Conservation (phyloP, 768 basidiomycete species). For the Lactarius evosmus region DNA sequence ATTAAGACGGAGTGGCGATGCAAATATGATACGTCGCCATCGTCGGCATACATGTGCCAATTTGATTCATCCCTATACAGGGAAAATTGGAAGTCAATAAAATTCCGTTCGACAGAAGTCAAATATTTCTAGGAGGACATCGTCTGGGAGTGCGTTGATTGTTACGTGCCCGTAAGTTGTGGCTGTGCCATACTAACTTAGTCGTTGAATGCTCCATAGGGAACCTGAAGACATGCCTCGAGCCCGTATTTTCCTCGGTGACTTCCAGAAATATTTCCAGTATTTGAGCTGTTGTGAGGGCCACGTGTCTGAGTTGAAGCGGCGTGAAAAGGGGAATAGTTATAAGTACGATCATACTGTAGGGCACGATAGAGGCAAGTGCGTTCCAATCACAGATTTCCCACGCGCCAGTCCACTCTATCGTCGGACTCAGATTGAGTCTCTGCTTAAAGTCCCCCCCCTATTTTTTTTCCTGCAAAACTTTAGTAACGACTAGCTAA, state of each 20-base stretch:
- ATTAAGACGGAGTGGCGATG: not conserved
- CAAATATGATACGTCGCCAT: slow-evolving; percentile 3
- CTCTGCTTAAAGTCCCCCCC: too few relatives aligned
- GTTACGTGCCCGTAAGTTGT: not conserved
- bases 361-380: too few relatives aligned
- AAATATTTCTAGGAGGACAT: not conserved
- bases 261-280: not conserved
- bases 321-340: not conserved
- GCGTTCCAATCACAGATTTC: too few relatives aligned
- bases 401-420: too few relatives aligned
- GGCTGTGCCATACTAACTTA: too few relatives aligned
- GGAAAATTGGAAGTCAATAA: not conserved
- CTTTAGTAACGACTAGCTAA: too few relatives aligned
- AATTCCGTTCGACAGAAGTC: not conserved
- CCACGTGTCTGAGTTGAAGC: too few relatives aligned
- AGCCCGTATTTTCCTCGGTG: not conserved
- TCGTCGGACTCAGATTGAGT: too few relatives aligned
- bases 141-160: not conserved
- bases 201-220: not conserved
- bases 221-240: not conserved
- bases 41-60: not conserved
- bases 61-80: not conserved
- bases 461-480: too few relatives aligned
- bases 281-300: not conserved
- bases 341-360: not conserved